A percentile compares a stretch with the other conserved stretches of the same genome.
Conservation (phyloP, 2,329 filamentous ascomycete genomes). For the Aureobasidium sp. region DNA sequence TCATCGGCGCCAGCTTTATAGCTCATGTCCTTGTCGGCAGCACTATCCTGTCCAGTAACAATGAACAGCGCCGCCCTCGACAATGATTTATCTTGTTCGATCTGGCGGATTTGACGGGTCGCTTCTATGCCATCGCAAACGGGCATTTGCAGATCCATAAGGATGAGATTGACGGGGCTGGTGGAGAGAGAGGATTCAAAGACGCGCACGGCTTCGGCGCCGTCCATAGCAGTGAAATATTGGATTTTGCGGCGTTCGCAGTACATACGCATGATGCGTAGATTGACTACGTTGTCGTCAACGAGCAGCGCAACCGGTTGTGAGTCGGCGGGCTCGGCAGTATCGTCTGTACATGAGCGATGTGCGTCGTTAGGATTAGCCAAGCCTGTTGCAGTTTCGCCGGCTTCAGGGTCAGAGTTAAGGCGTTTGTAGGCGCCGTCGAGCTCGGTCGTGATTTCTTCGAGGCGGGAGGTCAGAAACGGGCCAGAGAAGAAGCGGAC, state of each 20-base stretch:
- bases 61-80: slow-evolving; percentile 33
- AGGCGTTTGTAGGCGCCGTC: slow-evolving; percentile 15
- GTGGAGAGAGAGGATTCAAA: slow-evolving; percentile 24
- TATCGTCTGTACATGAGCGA: neutral
- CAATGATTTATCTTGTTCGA: slow-evolving; percentile 30
- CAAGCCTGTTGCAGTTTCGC: slow-evolving; percentile 9
- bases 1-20: slow-evolving; percentile 32
- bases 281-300: slow-evolving; percentile 45
- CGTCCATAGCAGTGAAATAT: slow-evolving; percentile 39
- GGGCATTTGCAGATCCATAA: slow-evolving; percentile 42
- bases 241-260: slow-evolving; percentile 39
- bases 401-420: neutral
- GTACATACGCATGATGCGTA: slow-evolving; percentile 44
- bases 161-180: slow-evolving; percentile 35
- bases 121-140: slow-evolving; percentile 38
- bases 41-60: slow-evolving; percentile 32
- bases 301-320: slow-evolving; percentile 35
- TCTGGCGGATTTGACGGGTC: slow-evolving; percentile 33
- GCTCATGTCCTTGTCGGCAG: slow-evolving; percentile 30
- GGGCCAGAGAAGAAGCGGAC: slow-evolving; percentile 26
- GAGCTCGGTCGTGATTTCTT: slow-evolving; percentile 19
- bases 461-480: slow-evolving; percentile 22
- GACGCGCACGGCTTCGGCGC: slow-evolving; percentile 38
- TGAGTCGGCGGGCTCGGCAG: neutral
- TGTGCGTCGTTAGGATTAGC: neutral